Evolutionary conservation across 331 rosid genomes (phyloP).

Genomic region (Quercus phellos): DNA sequence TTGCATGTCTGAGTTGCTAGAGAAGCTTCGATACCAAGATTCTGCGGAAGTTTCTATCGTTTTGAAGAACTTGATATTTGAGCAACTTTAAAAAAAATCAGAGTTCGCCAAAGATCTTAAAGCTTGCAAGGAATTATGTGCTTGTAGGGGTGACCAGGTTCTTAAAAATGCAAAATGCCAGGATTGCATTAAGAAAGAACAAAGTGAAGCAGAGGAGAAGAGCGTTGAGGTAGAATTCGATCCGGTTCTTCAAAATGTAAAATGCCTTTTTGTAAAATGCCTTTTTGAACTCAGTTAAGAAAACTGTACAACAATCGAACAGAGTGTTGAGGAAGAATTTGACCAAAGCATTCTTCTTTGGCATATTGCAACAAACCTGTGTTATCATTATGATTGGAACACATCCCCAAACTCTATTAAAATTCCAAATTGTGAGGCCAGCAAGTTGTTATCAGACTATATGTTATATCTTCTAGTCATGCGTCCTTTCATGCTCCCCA

Average conservation of each 20-base stretch:
- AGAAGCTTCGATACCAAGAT: slow-evolving; percentile 12
- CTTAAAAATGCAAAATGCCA: background rate
- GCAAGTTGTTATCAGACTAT: slow-evolving; percentile 31
- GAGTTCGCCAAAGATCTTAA: background rate
- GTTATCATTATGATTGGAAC: slow-evolving; percentile 3
- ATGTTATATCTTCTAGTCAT: slow-evolving; percentile 26
- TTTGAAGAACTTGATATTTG: slow-evolving; percentile 16
- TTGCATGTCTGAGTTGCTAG: background rate
- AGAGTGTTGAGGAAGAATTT: slow-evolving; percentile 22
- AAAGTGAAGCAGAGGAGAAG: no score
- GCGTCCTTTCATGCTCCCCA: slow-evolving; percentile 35
- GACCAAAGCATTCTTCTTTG: slow-evolving; percentile 39
- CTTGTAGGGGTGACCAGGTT: background rate
- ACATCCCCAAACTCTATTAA: background rate
- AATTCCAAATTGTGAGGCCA: background rate
- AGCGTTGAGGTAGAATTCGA: no score
- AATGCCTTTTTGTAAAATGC: no score
- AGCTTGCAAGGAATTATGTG: background rate
- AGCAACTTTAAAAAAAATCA: background rate
- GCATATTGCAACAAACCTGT: slow-evolving; percentile 40
- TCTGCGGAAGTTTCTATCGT: background rate
- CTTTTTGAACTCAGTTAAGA: no score
- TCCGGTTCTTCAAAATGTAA: no score
- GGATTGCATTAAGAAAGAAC: no score
- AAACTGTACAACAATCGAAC: background rate